Base-by-base conservation (phyloP, 1,284 basidiomycete species). In the Ganoderma leucocontextum region DNA sequence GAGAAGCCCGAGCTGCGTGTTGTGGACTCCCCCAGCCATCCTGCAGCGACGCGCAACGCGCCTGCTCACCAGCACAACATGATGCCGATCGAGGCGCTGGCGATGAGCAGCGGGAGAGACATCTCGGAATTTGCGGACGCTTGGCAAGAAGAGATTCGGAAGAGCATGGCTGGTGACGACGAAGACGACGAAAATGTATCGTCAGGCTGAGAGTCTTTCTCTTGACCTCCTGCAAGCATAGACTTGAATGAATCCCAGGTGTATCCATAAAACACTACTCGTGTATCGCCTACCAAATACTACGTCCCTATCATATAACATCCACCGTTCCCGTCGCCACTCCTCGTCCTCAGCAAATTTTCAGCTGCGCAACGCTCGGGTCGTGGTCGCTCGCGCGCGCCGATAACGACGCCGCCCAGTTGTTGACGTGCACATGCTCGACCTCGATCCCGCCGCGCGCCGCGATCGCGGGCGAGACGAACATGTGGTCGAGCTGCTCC, bases 21-120 rank as follows among this genome's bases (percentile, higher is more conserved):
- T n/a, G 89, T 97, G 63, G 89, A 93, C 75, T 93, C 91, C 0
- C 84, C 84, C 1, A 79, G 85, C 17, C 93, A 95, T 78, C 92
- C 90, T 0, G 86, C 84, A 2, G 91, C 88, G 0, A 85, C 81
- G 39, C 82, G 85, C 63, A 93, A 89, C 71, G 87, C 89, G 2
- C 95, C 96, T 1, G 84, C 87, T 1, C 86, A 95, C 76, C 91
- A 93, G 72, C 91, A 94, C 75, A 98, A 98, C 77, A 97, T 97
- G 93, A 86, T 97, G 19, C 97, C 97, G 2, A 85, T 94, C 49
- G 97, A 99, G 76, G 93, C 95, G 15, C 82, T 98, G 25, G 87
- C 87, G 63, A 81, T 97, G 76, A 92, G 94, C 74, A 86, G 86
- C 63, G 96, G 95, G 2, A 84, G 86, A 60, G 87, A 86, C 71